phyloP scores from a whole-genome alignment of 1,284 basidiomycete genomes.

The Inonotus obliquus region DNA sequence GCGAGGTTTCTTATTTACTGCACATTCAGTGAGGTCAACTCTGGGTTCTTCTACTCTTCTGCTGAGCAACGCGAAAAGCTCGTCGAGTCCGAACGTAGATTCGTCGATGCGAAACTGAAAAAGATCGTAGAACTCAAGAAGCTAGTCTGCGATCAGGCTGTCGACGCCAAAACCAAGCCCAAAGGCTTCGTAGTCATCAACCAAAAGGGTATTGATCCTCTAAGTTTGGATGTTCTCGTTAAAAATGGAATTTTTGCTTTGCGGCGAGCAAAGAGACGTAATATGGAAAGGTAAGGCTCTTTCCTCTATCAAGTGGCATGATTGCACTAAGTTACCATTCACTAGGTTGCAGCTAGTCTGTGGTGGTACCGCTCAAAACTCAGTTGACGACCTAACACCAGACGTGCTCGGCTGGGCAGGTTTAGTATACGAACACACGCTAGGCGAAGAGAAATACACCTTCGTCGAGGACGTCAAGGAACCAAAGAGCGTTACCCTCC shows the following conservation, averaged over 20 bases:
- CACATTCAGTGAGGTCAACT: slow-evolving; percentile 87
- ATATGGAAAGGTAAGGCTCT: slow-evolving; percentile 83
- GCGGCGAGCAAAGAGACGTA: slow-evolving; percentile 92
- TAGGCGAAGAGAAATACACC: slow-evolving; percentile 99
- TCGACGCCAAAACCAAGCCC: slow-evolving; percentile 72
- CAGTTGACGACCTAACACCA: slow-evolving; percentile 92
- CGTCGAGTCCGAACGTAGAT: slow-evolving; percentile 93
- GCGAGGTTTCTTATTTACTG: slow-evolving; percentile 8
- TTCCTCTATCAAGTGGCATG: slow-evolving; percentile 14
- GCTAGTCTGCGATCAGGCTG: slow-evolving; percentile 88
- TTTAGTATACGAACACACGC: slow-evolving; percentile 97
- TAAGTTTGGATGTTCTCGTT: slow-evolving; percentile 93
- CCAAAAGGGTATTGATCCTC: slow-evolving; percentile 99
- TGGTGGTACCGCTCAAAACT: slow-evolving; percentile 96
- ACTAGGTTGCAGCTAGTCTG: slow-evolving; percentile 85
- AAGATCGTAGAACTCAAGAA: slow-evolving; percentile 99
- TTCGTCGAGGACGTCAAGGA: slow-evolving; percentile 96
- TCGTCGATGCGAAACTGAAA: slow-evolving; percentile 91
- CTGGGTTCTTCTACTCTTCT: slow-evolving; percentile 98
- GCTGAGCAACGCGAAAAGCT: slow-evolving; percentile 99
- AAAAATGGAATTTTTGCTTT: slow-evolving; percentile 97
- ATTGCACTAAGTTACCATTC: slow-evolving; percentile 20
- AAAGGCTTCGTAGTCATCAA: slow-evolving; percentile 97
- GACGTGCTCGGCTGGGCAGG: slow-evolving; percentile 95
- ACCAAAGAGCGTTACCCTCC: slow-evolving; percentile 94